Evolutionary conservation across 1,139 yeast genomes (phyloP).

Genomic region (Candida tunisiensis): DNA sequence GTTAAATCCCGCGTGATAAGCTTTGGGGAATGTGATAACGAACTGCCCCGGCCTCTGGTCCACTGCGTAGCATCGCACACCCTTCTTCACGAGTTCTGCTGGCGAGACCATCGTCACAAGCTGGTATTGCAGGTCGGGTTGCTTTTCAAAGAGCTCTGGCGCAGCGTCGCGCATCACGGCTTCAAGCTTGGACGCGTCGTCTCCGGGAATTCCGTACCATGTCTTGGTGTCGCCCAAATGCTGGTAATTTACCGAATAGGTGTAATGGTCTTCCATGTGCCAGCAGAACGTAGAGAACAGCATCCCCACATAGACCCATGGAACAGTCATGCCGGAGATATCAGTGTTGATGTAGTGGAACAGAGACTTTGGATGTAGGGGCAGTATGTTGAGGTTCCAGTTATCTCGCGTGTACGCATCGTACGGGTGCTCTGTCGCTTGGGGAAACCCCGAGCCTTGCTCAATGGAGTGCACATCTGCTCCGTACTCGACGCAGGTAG

Average conservation of each 20-base stretch:
- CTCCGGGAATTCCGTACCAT: slow-evolving; percentile 77
- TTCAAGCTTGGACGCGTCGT: slow-evolving; percentile 48
- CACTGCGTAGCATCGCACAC: slow-evolving; percentile 48
- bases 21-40: slow-evolving; percentile 72
- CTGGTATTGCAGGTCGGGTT: slow-evolving; percentile 81
- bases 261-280: slow-evolving; percentile 61
- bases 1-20: slow-evolving; percentile 79
- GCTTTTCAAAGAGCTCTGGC: slow-evolving; percentile 73
- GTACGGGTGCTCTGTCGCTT: slow-evolving; percentile 14
- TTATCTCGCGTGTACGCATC: slow-evolving; percentile 27
- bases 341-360: slow-evolving; percentile 26
- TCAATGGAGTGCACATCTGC: slow-evolving; percentile 26
- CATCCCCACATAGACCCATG: slow-evolving; percentile 45
- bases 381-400: slow-evolving; percentile 60
- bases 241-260: slow-evolving; percentile 49
- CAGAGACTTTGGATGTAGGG: slow-evolving; percentile 39
- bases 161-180: slow-evolving; percentile 27
- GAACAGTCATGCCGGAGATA: slow-evolving; percentile 27
- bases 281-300: slow-evolving; percentile 56
- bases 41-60: slow-evolving; percentile 77
- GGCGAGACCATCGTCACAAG: slow-evolving; percentile 71
- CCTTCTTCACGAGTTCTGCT: slow-evolving; percentile 30
- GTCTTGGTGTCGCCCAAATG: slow-evolving; percentile 53
- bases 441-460: slow-evolving; percentile 37
- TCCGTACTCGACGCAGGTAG: slow-evolving; percentile 34